phyloP scores from a whole-genome alignment of 2,329 filamentous ascomycete species.

The Akanthomyces lecanii region DNA sequence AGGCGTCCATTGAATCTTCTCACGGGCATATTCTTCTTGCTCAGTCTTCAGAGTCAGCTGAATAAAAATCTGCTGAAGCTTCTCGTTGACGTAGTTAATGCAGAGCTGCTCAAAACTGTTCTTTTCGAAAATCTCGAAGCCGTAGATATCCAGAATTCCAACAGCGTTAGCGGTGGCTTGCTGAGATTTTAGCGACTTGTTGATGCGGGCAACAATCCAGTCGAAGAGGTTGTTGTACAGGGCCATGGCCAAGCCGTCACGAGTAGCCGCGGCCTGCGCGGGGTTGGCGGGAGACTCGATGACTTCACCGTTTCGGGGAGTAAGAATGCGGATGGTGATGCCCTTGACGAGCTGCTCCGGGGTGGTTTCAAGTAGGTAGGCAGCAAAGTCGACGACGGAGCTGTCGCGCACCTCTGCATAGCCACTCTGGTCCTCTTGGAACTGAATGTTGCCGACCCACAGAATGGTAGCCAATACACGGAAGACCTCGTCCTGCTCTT shows the following conservation, averaged over 20 bases:
- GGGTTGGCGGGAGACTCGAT: constrained; percentile 78
- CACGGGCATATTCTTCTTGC: constrained; percentile 92
- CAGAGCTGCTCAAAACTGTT: constrained; percentile 99
- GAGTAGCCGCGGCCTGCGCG: constrained; percentile 78
- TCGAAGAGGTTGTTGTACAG: constrained; percentile 98
- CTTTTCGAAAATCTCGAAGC: constrained; percentile 98
- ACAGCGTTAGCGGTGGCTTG: constrained; percentile 77
- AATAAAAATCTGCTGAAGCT: constrained; percentile 98
- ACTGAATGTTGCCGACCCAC: constrained; percentile 93
- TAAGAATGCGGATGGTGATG: constrained; percentile 83
- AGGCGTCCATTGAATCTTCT: constrained; percentile 97
- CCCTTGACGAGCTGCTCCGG: constrained; percentile 75
- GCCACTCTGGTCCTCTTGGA: constrained; percentile 81
- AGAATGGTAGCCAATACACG: constrained; percentile 87
- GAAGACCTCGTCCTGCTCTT: constrained; percentile 94
- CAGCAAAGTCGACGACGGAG: constrained; percentile 90
- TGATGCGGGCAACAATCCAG: constrained; percentile 94
- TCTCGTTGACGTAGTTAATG: constrained; percentile 99
- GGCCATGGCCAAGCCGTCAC: constrained; percentile 89
- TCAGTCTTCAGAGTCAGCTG: constrained; percentile 94
- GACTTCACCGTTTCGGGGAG: constrained; percentile 60
- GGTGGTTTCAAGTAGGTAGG: constrained; percentile 88
- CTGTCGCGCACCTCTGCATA: constrained; percentile 84
- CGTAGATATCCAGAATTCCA: constrained; percentile 97
- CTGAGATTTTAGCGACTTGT: constrained; percentile 77